These are phyloP conservation scores for Aspergillus fructus DNA, from an alignment of 2,329 filamentous ascomycete species.

Conservation along the genomic window DNA sequence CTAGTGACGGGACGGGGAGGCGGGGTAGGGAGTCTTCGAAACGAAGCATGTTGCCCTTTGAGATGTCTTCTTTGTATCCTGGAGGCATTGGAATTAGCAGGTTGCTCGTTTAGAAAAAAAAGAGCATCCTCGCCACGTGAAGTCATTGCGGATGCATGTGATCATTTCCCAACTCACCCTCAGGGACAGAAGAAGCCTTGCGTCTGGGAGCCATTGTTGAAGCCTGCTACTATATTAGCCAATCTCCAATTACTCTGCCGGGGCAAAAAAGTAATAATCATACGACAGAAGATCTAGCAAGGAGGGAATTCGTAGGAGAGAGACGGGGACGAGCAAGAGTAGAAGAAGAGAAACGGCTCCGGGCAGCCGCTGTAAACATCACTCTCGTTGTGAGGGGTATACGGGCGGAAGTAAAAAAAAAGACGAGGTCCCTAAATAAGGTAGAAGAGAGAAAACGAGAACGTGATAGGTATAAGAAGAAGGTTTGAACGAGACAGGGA, in stretches of 20 bases:
- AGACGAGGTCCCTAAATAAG: not conserved
- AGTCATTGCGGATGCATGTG: conserved; percentile 17
- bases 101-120: not conserved
- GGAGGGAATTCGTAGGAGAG: conserved; percentile 31
- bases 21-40: conserved; percentile 65
- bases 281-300: conserved; percentile 36
- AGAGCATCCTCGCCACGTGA: not conserved
- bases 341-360: conserved; percentile 40
- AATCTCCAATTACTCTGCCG: conserved; percentile 12
- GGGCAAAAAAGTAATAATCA: conserved; percentile 11
- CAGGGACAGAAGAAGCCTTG: conserved; percentile 46
- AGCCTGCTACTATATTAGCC: conserved; percentile 24
- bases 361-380: conserved; percentile 46
- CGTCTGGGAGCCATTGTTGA: conserved; percentile 42
- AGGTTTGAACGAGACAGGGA: not conserved
- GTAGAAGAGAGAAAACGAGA: conserved; percentile 5
- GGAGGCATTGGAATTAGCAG: conserved; percentile 3
- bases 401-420: conserved; percentile 12
- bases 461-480: conserved; percentile 4
- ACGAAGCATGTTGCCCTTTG: conserved; percentile 64
- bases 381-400: conserved; percentile 26
- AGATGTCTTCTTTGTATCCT: conserved; percentile 65
- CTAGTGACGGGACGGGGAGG: conserved; percentile 62
- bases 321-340: conserved; percentile 41
- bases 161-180: conserved; percentile 37